Conservation (phyloP, 2,329 filamentous ascomycete species). For the Botrytis byssoidea region DNA sequence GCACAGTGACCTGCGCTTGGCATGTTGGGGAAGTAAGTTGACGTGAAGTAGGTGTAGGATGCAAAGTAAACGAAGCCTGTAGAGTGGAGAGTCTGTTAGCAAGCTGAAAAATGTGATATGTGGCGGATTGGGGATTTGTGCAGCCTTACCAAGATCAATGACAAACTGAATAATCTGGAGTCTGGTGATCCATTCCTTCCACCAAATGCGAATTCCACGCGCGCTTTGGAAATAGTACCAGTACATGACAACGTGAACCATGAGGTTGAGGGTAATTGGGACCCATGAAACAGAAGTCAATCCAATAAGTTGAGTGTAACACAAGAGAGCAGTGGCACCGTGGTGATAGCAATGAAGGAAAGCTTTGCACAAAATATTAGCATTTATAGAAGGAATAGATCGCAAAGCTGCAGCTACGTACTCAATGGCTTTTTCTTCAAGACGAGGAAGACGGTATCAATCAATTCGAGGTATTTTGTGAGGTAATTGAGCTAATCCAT, state of each 20-base stretch:
- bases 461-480: slow-evolving; percentile 93
- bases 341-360: slow-evolving; percentile 99
- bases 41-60: slow-evolving; percentile 97
- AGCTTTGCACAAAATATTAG: slow-evolving; percentile 50
- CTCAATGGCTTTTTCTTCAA: slow-evolving; percentile 99
- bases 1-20: slow-evolving; percentile 85
- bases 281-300: slow-evolving; percentile 95
- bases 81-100: slow-evolving; percentile 29
- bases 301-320: slow-evolving; percentile 95
- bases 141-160: slow-evolving; percentile 77
- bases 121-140: slow-evolving; percentile 6
- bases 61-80: slow-evolving; percentile 96
- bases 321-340: slow-evolving; percentile 91
- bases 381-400: slow-evolving; percentile 19
- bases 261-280: slow-evolving; percentile 85
- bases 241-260: slow-evolving; percentile 98
- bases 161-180: slow-evolving; percentile 97
- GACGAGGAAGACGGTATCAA: slow-evolving; percentile 95
- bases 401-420: slow-evolving; percentile 42
- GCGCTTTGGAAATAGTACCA: slow-evolving; percentile 99
- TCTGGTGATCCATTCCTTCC: slow-evolving; percentile 99
- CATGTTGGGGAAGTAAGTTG: slow-evolving; percentile 81
- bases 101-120: slow-evolving; percentile 23
- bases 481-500: slow-evolving; percentile 82
- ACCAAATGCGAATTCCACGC: slow-evolving; percentile 93